These are phyloP conservation scores for Blastocladiella emersonii DNA, from an alignment of 371 early-diverging fungal genomes.

Conservation along the genomic window DNA sequence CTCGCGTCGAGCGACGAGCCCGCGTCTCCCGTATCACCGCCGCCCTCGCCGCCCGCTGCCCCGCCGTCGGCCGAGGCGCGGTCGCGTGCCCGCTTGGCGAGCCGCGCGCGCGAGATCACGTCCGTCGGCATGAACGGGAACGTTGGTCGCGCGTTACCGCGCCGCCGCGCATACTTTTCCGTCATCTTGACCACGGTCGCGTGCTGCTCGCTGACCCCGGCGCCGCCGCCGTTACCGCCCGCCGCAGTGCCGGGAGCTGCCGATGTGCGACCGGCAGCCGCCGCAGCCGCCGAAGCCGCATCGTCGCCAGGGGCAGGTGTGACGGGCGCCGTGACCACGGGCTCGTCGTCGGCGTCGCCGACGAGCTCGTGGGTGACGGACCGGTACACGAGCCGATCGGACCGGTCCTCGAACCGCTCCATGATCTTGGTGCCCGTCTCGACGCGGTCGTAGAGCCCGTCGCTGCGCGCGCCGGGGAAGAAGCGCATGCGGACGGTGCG, in stretches of 20 bases:
- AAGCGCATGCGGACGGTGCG: slow-evolving; percentile 32
- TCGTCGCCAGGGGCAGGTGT: slow-evolving; percentile 6
- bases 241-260: too few relatives aligned
- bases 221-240: too few relatives aligned
- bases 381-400: slow-evolving; percentile 27
- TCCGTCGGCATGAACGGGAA: slow-evolving; percentile 8
- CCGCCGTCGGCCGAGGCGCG: too few relatives aligned
- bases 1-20: too few relatives aligned
- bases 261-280: background rate
- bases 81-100: too few relatives aligned
- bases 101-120: slow-evolving; percentile 10
- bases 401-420: slow-evolving; percentile 28
- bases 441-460: slow-evolving; percentile 28
- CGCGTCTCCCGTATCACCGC: too few relatives aligned
- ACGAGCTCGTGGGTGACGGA: slow-evolving; percentile 26
- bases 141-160: slow-evolving; percentile 4
- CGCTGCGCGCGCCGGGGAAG: slow-evolving; percentile 27
- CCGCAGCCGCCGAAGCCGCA: slow-evolving; percentile 5
- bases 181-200: slow-evolving; percentile 31
- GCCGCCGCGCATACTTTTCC: slow-evolving; percentile 29
- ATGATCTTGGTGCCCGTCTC: slow-evolving; percentile 22
- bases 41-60: too few relatives aligned
- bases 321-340: background rate
- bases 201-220: too few relatives aligned
- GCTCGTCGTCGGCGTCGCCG: background rate